phyloP scores from a whole-genome alignment of 495 filamentous ascomycete species.

The Chaetomium tenue region DNA sequence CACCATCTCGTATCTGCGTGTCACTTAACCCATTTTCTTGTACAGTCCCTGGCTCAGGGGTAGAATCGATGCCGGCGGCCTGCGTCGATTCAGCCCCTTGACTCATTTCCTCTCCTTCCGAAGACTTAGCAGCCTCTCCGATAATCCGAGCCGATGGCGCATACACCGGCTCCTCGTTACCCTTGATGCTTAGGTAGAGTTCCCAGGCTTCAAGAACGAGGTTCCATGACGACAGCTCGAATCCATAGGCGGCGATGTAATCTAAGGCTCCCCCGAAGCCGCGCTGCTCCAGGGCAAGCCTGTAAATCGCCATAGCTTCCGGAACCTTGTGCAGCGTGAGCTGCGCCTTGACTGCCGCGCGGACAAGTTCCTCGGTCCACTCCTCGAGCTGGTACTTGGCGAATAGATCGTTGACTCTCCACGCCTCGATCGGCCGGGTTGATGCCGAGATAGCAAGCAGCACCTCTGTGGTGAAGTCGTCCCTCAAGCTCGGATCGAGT shows the following conservation, averaged over 20 bases:
- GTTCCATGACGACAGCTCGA: conserved; percentile 28
- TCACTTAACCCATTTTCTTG: background rate
- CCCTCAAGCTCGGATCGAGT: conserved; percentile 23
- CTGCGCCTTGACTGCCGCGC: conserved; percentile 29
- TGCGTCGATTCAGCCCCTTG: background rate
- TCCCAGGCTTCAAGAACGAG: conserved; percentile 28
- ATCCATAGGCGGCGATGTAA: conserved; percentile 27
- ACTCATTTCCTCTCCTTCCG: background rate
- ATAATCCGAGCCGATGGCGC: background rate
- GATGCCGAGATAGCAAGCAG: conserved; percentile 31
- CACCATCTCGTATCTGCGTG: background rate
- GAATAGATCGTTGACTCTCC: conserved; percentile 32
- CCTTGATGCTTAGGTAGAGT: conserved; percentile 18
- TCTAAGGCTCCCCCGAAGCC: conserved; percentile 27
- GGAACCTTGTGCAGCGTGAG: conserved; percentile 24
- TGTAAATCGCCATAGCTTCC: conserved; percentile 27
- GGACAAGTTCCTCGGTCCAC: conserved; percentile 32
- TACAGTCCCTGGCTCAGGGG: background rate
- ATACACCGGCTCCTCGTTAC: background rate
- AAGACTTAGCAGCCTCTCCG: background rate
- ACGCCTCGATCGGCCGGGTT: conserved; percentile 26
- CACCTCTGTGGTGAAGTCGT: conserved; percentile 21
- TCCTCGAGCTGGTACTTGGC: conserved; percentile 4
- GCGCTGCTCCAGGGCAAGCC: conserved; percentile 20
- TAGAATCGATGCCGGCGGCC: background rate